These are phyloP conservation scores for Diospyros lotus DNA, from an alignment of 148 eudicot genomes.

Conservation along the genomic window DNA sequence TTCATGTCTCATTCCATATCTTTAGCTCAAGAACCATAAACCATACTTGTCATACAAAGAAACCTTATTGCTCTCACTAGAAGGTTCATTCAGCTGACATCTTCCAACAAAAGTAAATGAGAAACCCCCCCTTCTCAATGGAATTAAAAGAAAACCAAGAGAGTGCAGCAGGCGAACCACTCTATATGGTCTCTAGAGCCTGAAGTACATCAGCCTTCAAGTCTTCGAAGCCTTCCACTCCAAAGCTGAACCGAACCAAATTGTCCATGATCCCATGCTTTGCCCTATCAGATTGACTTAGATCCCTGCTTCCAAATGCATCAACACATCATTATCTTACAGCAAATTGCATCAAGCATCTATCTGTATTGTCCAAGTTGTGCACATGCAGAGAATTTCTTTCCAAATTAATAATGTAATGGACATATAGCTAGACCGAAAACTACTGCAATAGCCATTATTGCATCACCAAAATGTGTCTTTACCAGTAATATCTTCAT, in stretches of 20 bases:
- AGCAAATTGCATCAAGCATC: too few species aligned
- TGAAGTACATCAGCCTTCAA: slow-evolving; percentile 50
- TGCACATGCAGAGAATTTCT: too few species aligned
- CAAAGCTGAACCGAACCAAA: slow-evolving; percentile 81
- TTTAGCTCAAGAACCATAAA: too few species aligned
- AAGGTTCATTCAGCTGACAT: neutral
- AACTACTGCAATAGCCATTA: too few species aligned
- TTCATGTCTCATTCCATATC: too few species aligned
- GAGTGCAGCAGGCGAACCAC: neutral
- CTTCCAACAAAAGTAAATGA: neutral
- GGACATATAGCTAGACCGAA: too few species aligned
- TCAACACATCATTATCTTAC: neutral
- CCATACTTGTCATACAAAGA: too few species aligned
- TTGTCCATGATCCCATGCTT: slow-evolving; percentile 66
- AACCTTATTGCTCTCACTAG: neutral
- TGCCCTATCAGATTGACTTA: slow-evolving; percentile 55
- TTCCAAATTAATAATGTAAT: too few species aligned
- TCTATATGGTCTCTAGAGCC: neutral
- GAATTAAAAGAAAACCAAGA: neutral
- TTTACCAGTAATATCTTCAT: neutral
- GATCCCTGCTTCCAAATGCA: slow-evolving; percentile 51
- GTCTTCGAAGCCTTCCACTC: slow-evolving; percentile 73
- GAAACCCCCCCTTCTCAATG: neutral
- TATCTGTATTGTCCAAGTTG: too few species aligned
- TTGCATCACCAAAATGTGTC: neutral